Evolutionary conservation across 2,329 filamentous ascomycete species (phyloP).

Genomic region (Botrytis medusae): DNA sequence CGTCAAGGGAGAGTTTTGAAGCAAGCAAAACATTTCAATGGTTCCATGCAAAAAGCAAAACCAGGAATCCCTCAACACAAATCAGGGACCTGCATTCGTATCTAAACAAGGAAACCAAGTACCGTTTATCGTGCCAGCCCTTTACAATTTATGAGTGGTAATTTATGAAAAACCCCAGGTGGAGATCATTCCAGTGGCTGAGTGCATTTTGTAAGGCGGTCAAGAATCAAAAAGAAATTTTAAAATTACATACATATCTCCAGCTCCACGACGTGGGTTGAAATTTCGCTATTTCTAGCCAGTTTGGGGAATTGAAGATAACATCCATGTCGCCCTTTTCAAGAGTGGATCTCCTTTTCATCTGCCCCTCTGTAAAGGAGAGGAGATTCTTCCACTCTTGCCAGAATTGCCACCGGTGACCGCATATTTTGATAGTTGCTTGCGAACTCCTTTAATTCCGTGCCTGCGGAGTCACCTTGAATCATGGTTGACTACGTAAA

Average conservation of each 20-base stretch:
- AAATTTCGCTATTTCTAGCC: constrained; percentile 1
- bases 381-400: background rate
- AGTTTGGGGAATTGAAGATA: background rate
- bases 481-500: background rate
- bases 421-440: background rate
- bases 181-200: constrained; percentile 12
- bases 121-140: background rate
- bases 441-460: background rate
- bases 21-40: constrained; percentile 1
- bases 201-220: constrained; percentile 4
- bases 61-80: constrained; percentile 1
- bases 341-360: constrained; percentile 2
- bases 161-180: constrained; percentile 7
- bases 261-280: background rate
- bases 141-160: background rate
- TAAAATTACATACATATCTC: constrained; percentile 6
- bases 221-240: background rate
- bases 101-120: background rate
- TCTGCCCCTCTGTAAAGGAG: constrained; percentile 8
- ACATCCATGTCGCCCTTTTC: background rate
- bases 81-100: constrained; percentile 10
- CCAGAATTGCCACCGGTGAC: constrained; percentile 6
- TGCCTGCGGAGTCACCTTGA: background rate
- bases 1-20: background rate
- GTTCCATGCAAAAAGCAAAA: background rate